A percentile compares a stretch with the other conserved stretches of the same genome.
Conservation (phyloP, 1,284 basidiomycete species). For the Earliella scabrosa region DNA sequence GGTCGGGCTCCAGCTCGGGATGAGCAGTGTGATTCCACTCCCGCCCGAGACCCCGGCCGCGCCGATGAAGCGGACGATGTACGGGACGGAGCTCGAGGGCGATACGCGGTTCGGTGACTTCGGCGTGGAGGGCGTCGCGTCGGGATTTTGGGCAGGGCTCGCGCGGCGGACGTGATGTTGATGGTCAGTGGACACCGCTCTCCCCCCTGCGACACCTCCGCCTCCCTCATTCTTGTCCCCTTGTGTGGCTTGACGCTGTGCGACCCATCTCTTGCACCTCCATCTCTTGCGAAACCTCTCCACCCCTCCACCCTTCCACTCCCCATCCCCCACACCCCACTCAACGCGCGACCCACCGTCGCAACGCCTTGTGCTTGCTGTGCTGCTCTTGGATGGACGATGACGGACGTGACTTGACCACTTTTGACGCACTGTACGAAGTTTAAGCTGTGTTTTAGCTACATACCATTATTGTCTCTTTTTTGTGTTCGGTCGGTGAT, state of each 20-base stretch:
- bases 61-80: slow-evolving; percentile 69
- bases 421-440: slow-evolving; percentile 4
- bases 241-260: not conserved
- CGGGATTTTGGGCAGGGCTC: slow-evolving; percentile 59
- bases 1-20: slow-evolving; percentile 30
- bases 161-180: slow-evolving; percentile 33
- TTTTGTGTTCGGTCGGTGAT: not conserved
- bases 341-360: not conserved
- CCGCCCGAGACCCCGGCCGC: slow-evolving; percentile 38
- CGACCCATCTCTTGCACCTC: not conserved
- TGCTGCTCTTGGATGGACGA: not conserved
- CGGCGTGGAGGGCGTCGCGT: slow-evolving; percentile 73
- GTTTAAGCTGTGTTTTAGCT: slow-evolving; percentile 5
- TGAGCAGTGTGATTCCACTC: slow-evolving; percentile 27
- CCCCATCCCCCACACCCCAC: not conserved
- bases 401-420: not conserved
- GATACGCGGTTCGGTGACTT: slow-evolving; percentile 84
- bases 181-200: slow-evolving; percentile 1
- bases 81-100: slow-evolving; percentile 75
- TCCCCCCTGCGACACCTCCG: slow-evolving; percentile 10
- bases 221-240: not conserved
- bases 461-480: slow-evolving; percentile 4
- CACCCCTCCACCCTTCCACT: not conserved
- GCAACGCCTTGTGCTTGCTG: not conserved
- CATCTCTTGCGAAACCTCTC: not conserved